phyloP scores from a whole-genome alignment of 148 eudicot species.

The Simmondsia chinensis region DNA sequence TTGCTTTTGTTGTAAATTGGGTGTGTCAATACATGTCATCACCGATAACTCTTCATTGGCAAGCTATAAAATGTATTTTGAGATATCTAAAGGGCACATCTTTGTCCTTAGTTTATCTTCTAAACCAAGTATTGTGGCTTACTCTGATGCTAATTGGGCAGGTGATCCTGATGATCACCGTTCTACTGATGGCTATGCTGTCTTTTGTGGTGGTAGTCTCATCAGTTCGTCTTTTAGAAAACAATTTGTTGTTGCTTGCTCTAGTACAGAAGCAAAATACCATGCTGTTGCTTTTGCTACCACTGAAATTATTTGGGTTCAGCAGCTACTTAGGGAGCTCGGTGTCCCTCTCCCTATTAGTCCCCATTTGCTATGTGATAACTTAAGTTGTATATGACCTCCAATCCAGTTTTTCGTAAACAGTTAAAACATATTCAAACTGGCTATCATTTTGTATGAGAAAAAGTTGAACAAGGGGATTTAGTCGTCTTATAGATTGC shows the following conservation, averaged over 20 bases:
- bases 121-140: background rate
- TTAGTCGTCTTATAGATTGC: background rate
- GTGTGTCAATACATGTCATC: background rate
- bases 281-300: background rate
- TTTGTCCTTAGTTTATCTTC: background rate
- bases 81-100: background rate
- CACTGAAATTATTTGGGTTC: background rate
- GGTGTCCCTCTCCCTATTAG: background rate
- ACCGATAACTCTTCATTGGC: background rate
- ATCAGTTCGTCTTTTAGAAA: too few relatives aligned
- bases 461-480: background rate
- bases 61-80: background rate
- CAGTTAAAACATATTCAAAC: background rate
- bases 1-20: background rate
- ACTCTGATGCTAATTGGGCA: background rate
- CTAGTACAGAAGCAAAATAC: too few relatives aligned
- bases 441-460: too few relatives aligned
- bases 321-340: background rate
- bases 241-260: too few relatives aligned
- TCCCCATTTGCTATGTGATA: background rate
- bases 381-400: background rate
- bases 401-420: background rate
- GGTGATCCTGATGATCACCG: background rate
- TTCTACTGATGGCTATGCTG: background rate
- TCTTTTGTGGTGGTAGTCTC: background rate